phyloP scores from a whole-genome alignment of 2,329 filamentous ascomycete genomes.

The Alternaria solani region DNA sequence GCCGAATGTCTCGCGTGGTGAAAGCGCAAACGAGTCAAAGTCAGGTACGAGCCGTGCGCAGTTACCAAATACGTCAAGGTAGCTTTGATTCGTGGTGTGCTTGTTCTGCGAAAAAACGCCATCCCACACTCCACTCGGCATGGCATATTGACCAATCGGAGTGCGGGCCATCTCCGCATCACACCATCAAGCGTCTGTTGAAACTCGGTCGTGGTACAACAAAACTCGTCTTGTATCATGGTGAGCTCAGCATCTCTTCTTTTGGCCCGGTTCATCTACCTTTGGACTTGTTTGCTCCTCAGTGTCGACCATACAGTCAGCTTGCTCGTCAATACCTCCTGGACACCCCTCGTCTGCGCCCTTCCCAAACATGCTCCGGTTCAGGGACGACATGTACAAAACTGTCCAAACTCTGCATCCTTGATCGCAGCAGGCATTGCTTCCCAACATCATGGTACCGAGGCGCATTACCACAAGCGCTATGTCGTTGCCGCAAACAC shows the following conservation, averaged over 20 bases:
- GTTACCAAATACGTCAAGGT: neutral
- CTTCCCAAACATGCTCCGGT: neutral
- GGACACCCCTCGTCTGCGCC: neutral
- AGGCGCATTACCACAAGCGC: neutral
- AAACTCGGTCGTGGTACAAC: neutral
- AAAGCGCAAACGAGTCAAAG: neutral
- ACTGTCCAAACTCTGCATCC: neutral
- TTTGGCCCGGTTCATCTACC: neutral
- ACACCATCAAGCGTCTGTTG: neutral
- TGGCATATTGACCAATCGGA: constrained; percentile 23
- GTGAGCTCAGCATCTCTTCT: neutral
- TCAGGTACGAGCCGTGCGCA: neutral
- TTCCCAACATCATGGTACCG: neutral
- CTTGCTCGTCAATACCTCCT: neutral
- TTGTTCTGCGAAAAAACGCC: constrained; percentile 18
- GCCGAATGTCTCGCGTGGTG: neutral
- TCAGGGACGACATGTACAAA: neutral
- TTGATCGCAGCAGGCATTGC: neutral
- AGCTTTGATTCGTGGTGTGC: neutral
- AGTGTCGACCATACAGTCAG: neutral
- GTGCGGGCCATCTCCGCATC: constrained; percentile 10
- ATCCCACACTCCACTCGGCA: constrained; percentile 10
- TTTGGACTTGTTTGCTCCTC: neutral
- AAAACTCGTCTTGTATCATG: neutral
- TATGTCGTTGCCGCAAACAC: neutral